Evolutionary conservation across 371 early-diverging fungal genomes (phyloP).

Genomic region (Conidiobolus incongruus): DNA sequence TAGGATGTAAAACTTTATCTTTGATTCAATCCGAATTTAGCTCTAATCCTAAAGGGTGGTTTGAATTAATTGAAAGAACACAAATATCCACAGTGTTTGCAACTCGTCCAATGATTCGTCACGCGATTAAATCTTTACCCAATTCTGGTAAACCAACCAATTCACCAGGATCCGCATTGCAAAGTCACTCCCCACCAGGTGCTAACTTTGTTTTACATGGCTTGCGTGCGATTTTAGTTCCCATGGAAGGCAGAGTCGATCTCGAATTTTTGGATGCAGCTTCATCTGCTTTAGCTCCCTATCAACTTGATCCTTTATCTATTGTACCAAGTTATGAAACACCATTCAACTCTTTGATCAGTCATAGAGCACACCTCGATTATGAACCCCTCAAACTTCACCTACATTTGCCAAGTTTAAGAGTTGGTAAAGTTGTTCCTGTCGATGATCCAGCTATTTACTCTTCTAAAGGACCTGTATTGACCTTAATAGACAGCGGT

Average conservation of each 20-base stretch:
- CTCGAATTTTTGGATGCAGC: slow-evolving; percentile 5
- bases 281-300: too few relatives aligned
- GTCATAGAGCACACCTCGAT: background rate
- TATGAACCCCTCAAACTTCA: background rate
- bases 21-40: slow-evolving; percentile 25
- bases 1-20: slow-evolving; percentile 27
- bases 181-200: too few relatives aligned
- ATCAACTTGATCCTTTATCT: too few relatives aligned
- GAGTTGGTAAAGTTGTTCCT: background rate
- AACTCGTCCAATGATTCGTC: slow-evolving; percentile 47
- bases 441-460: too few relatives aligned
- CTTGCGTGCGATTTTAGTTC: slow-evolving; percentile 43
- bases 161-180: too few relatives aligned
- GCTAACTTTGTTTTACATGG: slow-evolving; percentile 20
- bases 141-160: slow-evolving; percentile 5
- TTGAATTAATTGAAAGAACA: slow-evolving; percentile 36
- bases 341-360: slow-evolving; percentile 1
- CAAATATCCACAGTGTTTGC: slow-evolving; percentile 30
- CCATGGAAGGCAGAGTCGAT: slow-evolving; percentile 40
- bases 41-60: slow-evolving; percentile 28
- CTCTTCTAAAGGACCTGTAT: background rate
- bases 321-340: background rate
- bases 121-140: slow-evolving; percentile 31
- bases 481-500: background rate
- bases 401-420: slow-evolving; percentile 1